Evolutionary conservation across 192 early-diverging fungal genomes (phyloP), one percentile per base, ranked within the genome.

Genomic region (Gigaspora rosea): DNA sequence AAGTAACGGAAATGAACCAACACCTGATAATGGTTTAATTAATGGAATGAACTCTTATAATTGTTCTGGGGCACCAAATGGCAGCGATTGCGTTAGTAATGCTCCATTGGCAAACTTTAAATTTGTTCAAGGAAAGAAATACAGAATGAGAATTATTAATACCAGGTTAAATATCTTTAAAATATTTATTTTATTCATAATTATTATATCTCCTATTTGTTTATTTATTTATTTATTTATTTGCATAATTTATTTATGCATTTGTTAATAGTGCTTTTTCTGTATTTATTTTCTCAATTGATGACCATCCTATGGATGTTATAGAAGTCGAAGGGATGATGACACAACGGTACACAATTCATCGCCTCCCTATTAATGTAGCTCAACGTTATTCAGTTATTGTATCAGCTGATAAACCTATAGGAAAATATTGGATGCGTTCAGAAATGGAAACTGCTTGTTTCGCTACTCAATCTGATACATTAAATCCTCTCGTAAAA

Each of bases 301-400:
- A 91, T 78, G 85, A 88, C 16, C 93, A 93, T 81, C 74, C 82
- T 10, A 78, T 94, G 76, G 82, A 86, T 35, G 81, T 94, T 18
- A 91, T 94, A 75, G 92, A 94, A 83, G 88, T 87, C 2, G 92
- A 94, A 50, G 92, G 92, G 22, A 82, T 11, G 2, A 54, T 46
- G 6, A 80, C 80, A 6, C 57, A 80, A 49, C 68, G 78, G 15
- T 76, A 78, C 48, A 78, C 75, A 5, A 66, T 81, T n/a, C 75
- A 82, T 56, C 80, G 80, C 54, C n/a, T 87, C 27, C 78, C 84
- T 0, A 81, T 87, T 56, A 81, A 83, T 64, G 50, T 83, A 20
- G 86, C 82, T 46, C 86, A 87, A 73, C 79, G 86, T 5, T 85
- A 85, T 78, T 87, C 86, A 10, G 81, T 85, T n/a, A 82, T 87